These are phyloP conservation scores for Oidium heveae DNA, from an alignment of 2,329 filamentous ascomycete genomes.

Conservation along the genomic window DNA sequence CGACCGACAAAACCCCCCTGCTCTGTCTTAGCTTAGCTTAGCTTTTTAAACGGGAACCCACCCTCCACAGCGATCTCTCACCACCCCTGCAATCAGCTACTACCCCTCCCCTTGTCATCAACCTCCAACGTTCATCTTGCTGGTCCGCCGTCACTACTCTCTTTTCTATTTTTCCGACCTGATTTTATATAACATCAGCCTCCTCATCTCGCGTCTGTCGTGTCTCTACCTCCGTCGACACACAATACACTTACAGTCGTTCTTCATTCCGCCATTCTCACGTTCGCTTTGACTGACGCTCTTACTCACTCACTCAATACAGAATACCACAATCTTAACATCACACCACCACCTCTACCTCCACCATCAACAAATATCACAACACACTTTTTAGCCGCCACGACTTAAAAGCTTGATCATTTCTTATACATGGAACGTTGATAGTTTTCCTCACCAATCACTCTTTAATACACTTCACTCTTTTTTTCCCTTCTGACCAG, in stretches of 20 bases:
- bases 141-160: conserved; percentile 7
- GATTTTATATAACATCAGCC: conserved; percentile 8
- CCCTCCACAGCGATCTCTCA: not conserved
- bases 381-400: not conserved
- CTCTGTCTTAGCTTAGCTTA: not conserved
- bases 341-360: not conserved
- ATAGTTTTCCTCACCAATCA: not conserved
- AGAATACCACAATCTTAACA: not conserved
- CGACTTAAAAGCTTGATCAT: not conserved
- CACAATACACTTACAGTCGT: not conserved
- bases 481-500: not conserved
- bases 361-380: not conserved
- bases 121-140: conserved; percentile 4
- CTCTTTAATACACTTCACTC: not conserved
- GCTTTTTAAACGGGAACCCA: not conserved
- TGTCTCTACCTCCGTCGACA: not conserved
- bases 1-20: not conserved
- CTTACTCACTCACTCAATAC: conserved; percentile 3
- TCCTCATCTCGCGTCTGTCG: conserved; percentile 4
- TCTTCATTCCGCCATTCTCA: conserved; percentile 2
- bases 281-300: conserved; percentile 6
- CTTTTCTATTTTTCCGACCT: conserved; percentile 1
- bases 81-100: not conserved
- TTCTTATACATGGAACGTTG: not conserved
- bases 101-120: conserved; percentile 5